phyloP scores from a whole-genome alignment of 371 early-diverging fungal genomes.

The Apophysomyces trapeziformis region DNA sequence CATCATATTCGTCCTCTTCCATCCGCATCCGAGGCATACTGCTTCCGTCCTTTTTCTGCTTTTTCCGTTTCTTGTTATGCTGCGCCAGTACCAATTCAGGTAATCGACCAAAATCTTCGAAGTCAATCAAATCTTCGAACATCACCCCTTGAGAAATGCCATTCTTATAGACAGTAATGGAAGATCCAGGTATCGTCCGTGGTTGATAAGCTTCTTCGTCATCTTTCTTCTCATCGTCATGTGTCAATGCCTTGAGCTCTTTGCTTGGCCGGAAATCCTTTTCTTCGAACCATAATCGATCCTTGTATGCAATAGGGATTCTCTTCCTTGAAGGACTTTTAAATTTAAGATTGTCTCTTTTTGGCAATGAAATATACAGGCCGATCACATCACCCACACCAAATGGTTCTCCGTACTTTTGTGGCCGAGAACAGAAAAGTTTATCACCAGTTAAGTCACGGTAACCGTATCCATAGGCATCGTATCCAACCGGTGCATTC shows the following conservation, averaged over 20 bases:
- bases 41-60: constrained; percentile 32
- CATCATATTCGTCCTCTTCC: constrained; percentile 39
- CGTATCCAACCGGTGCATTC: constrained; percentile 74
- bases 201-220: constrained; percentile 33
- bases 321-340: constrained; percentile 60
- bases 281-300: constrained; percentile 69
- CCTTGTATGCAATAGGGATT: constrained; percentile 66
- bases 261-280: constrained; percentile 67
- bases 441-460: constrained; percentile 72
- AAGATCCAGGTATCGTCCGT: constrained; percentile 55
- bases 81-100: constrained; percentile 45
- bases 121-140: constrained; percentile 64
- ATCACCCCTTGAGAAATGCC: constrained; percentile 68
- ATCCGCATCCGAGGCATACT: constrained; percentile 20
- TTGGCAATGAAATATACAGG: constrained; percentile 58
- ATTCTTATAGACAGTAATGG: constrained; percentile 69
- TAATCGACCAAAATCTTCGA: constrained; percentile 52
- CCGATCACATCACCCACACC: constrained; percentile 74
- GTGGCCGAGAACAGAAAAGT: constrained; percentile 62
- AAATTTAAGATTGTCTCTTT: constrained; percentile 34
- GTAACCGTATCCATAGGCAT: constrained; percentile 71
- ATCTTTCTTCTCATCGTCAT: constrained; percentile 35
- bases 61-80: constrained; percentile 44
- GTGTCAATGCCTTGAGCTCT: constrained; percentile 55
- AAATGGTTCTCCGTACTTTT: constrained; percentile 64